Evolutionary conservation across 495 filamentous ascomycete genomes (phyloP).

Genomic region (Annulohypoxylon maeteangense): DNA sequence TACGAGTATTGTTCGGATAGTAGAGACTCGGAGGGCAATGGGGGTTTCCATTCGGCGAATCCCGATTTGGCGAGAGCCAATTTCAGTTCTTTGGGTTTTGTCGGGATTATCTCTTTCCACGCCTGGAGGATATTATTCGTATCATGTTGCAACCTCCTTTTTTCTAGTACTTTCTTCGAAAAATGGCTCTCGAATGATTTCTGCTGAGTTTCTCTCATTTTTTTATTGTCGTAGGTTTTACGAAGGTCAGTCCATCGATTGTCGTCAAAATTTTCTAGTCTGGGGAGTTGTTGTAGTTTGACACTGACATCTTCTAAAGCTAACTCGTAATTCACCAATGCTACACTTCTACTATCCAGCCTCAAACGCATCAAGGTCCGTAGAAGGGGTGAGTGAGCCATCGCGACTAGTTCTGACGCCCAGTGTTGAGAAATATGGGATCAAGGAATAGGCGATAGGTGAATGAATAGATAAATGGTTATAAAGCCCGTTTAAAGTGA

Average conservation of each 20-base stretch:
- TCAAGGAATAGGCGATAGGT: neutral
- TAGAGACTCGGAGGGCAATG: constrained; percentile 11
- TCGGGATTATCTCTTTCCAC: constrained; percentile 4
- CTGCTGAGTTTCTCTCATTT: neutral
- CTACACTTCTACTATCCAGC: constrained; percentile 26
- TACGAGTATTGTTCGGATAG: constrained; percentile 16
- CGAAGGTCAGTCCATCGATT: constrained; percentile 31
- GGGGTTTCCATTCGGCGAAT: constrained; percentile 25
- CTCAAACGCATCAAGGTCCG: constrained; percentile 26
- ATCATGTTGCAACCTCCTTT: neutral
- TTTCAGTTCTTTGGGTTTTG: neutral
- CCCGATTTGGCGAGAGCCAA: constrained; percentile 10
- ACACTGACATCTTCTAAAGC: constrained; percentile 24
- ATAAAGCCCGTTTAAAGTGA: neutral
- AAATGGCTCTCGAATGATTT: constrained; percentile 11
- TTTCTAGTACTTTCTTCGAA: neutral
- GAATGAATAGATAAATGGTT: neutral
- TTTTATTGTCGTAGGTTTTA: constrained; percentile 28
- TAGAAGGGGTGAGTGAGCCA: constrained; percentile 39
- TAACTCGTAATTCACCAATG: constrained; percentile 39
- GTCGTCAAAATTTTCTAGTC: constrained; percentile 23
- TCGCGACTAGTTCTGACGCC: neutral
- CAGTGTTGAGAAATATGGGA: neutral
- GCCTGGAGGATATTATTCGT: neutral
- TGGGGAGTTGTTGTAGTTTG: constrained; percentile 17